Base-by-base conservation (phyloP, 179 eudicot genomes). In the Vitellaria paradoxa region DNA sequence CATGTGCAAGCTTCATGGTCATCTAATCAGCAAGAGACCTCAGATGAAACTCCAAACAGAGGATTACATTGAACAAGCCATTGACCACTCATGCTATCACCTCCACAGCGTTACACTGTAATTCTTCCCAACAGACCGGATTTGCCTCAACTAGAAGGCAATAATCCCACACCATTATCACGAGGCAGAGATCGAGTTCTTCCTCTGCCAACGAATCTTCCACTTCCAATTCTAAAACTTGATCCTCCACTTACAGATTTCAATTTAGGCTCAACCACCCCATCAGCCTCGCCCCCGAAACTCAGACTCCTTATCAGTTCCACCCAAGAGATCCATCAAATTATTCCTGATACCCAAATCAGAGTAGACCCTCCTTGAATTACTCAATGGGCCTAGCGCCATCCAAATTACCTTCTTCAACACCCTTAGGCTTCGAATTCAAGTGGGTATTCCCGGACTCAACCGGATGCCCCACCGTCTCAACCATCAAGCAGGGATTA, bases 401-500 rank as follows among this genome's bases (percentile, higher is more conserved):
- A 67, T 78, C 84, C 66, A 82, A 69, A 30, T 30, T 30, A 30
- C 37, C 37, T 30, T 30, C 37, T 49, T 87, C 89, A 64, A 83
- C 80, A 37, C 84, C 83, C 67, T 79, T 81, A 8, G 74, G 61
- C 84, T 82, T 86, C 53, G 76, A 81, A 78, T 73, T 78, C 81
- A 67, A 75, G 49, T 63, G 63, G 13, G 77, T 73, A 77, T 61
- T 85, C 20, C 78, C 79, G 17, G 82, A 70, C 30, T 84, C 85
- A 76, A 87, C 88, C 0, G 97, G 93, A 8, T 76, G 78, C 8
- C 88, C 92, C 1, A 90, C 88, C 46, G 79, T 80, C 67, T 94
- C 97, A 9, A 93, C 94, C 98, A 93, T 91, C 93, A 91, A 71
- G 65, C 98, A 94, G 6, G 94, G 97, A 70, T 94, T 94, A 9